phyloP scores from a whole-genome alignment of 805 yeast genomes.

The Diddensiella caesifluorescens region DNA sequence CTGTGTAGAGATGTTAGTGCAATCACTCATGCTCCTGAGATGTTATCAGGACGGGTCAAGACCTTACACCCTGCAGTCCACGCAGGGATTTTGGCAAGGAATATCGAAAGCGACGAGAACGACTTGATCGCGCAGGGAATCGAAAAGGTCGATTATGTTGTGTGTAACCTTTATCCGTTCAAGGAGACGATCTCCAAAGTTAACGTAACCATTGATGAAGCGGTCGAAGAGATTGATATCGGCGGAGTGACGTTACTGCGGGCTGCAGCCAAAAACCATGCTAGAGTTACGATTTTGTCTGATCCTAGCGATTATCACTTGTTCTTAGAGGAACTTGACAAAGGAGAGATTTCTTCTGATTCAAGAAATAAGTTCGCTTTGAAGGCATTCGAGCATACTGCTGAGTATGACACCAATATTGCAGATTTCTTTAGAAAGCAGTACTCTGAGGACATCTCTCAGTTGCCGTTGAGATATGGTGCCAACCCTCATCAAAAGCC shows the following conservation, averaged over 20 bases:
- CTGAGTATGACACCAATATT: slow-evolving; percentile 93
- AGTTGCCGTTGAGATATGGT: slow-evolving; percentile 94
- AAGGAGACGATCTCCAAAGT: slow-evolving; percentile 94
- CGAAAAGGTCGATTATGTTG: slow-evolving; percentile 94
- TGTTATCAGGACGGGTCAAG: slow-evolving; percentile 98
- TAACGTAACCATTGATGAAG: slow-evolving; percentile 93
- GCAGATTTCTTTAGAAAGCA: slow-evolving; percentile 94
- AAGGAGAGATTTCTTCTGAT: slow-evolving; percentile 65
- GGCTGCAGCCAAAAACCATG: slow-evolving; percentile 98
- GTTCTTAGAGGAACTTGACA: slow-evolving; percentile 69
- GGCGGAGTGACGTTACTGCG: slow-evolving; percentile 96
- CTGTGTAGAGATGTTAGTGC: slow-evolving; percentile 76
- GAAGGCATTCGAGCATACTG: slow-evolving; percentile 97
- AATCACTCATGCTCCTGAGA: slow-evolving; percentile 97
- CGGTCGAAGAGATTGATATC: slow-evolving; percentile 97
- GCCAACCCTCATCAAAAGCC: slow-evolving; percentile 99
- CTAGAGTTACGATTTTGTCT: slow-evolving; percentile 90
- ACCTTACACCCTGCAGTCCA: slow-evolving; percentile 98
- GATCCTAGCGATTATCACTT: slow-evolving; percentile 91
- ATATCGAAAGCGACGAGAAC: slow-evolving; percentile 82
- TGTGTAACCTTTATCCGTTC: slow-evolving; percentile 97
- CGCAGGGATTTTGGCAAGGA: slow-evolving; percentile 88
- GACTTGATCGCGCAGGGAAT: slow-evolving; percentile 87
- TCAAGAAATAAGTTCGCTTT: slow-evolving; percentile 81
- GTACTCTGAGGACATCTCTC: slow-evolving; percentile 83